Base-by-base conservation (phyloP, 176 grass and related monocot species). In the Hsuehochloa calcarea region DNA sequence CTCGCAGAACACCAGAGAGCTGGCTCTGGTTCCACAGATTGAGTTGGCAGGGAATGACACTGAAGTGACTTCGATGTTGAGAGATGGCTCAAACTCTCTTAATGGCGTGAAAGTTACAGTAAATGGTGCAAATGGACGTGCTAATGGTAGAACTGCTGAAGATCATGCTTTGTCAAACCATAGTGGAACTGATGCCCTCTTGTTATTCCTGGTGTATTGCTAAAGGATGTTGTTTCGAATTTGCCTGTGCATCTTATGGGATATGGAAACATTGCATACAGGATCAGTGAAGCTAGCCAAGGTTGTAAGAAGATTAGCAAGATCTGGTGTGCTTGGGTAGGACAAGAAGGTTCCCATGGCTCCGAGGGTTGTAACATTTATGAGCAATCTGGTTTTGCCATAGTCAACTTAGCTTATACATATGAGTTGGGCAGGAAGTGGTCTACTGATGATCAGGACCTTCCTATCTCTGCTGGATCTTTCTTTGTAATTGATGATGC, bases 251-350 rank as follows among this genome's bases (percentile, higher is more conserved):
- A 89, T 82, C 81, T 94, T 70, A 72, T 99, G 66, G 97, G 97
- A 12, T 88, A 86, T 82, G 97, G 97, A 81, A 87, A 87, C 74
- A 84, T 94, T 75, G 83, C 93, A 75, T 99, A 91, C 74, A 89
- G 84, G 91, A 85, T 94, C 31, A 75, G 58, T 50, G 90, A 93
- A 91, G 83, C 63, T 68, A 92, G 72, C 50, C 76, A 96, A 29
- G 74, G 41, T 49, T 47, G 15, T 43, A 83, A 83, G 78, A 94
- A 92, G 90, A 77, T 96, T 31, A 91, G 65, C 76, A 96, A 88
- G 66, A 96, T 99, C 65, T 94, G 93, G 93, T 99, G 97, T 86
- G 97, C 93, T 69, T 99, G 97, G 97, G 81, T 89, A 74, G 93
- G 93, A 81, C 83, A 92, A 89, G 90, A 77, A 62, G 80, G 47